These are phyloP conservation scores for Penicillium manginii DNA, from an alignment of 495 filamentous ascomycete species.

Conservation along the genomic window DNA sequence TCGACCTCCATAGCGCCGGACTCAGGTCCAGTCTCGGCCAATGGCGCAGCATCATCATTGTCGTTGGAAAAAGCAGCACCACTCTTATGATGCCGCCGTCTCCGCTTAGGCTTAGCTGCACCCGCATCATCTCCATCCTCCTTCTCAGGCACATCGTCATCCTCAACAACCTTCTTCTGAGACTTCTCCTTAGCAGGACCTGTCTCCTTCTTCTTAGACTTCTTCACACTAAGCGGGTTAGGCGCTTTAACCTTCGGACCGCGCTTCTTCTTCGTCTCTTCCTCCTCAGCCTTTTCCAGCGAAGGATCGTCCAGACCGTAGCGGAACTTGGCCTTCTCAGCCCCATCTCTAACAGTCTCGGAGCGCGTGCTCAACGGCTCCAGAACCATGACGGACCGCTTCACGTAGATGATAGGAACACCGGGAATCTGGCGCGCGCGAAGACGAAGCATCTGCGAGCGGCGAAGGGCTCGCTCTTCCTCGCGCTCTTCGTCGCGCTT, in stretches of 20 bases:
- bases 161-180: background rate
- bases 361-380: constrained; percentile 79
- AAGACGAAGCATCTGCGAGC: constrained; percentile 38
- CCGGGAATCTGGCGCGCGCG: constrained; percentile 59
- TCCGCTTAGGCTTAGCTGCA: constrained; percentile 44
- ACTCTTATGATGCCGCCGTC: constrained; percentile 48
- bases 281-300: constrained; percentile 53
- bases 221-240: constrained; percentile 90
- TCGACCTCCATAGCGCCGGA: constrained; percentile 30
- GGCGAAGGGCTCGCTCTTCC: constrained; percentile 40
- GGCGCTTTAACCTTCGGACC: constrained; percentile 76
- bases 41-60: constrained; percentile 21
- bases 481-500: constrained; percentile 33
- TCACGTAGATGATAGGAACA: constrained; percentile 80
- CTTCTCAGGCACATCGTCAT: constrained; percentile 19
- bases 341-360: constrained; percentile 61
- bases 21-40: constrained; percentile 13
- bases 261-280: constrained; percentile 57
- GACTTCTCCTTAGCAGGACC: constrained; percentile 19
- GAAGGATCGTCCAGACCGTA: constrained; percentile 60
- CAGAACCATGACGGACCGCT: constrained; percentile 85
- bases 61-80: constrained; percentile 7
- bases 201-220: constrained; percentile 63
- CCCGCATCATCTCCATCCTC: constrained; percentile 26
- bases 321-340: constrained; percentile 78